phyloP scores from a whole-genome alignment of 108 stramenopile species.

The Conticribra guillardii region DNA sequence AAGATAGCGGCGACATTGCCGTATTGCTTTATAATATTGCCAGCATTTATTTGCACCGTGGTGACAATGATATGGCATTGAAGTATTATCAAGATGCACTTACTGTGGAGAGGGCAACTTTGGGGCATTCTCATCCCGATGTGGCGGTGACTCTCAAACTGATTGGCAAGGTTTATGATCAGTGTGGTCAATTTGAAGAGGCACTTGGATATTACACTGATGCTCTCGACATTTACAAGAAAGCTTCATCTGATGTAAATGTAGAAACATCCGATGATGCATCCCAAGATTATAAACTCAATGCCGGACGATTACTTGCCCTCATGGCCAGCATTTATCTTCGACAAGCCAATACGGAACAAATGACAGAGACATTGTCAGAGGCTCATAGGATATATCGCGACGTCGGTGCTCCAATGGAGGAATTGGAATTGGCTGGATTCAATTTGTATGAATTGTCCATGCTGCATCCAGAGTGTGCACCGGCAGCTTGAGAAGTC shows the following conservation, averaged over 20 bases:
- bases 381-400: conserved; percentile 49
- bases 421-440: conserved; percentile 45
- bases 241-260: conserved; percentile 1
- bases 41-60: conserved; percentile 59
- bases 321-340: conserved; percentile 58
- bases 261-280: neutral
- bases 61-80: conserved; percentile 49
- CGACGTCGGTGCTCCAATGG: conserved; percentile 28
- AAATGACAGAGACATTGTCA: conserved; percentile 18
- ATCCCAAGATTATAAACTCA: neutral
- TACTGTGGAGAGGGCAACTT: conserved; percentile 40
- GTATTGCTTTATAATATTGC: conserved; percentile 68
- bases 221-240: conserved; percentile 52
- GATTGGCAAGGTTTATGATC: conserved; percentile 64
- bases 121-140: conserved; percentile 55
- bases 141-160: conserved; percentile 61
- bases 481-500: conserved; percentile 38
- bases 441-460: conserved; percentile 55
- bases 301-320: conserved; percentile 1
- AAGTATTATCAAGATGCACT: conserved; percentile 61
- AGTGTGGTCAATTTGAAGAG: conserved; percentile 48
- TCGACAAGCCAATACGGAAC: conserved; percentile 38
- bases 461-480: conserved; percentile 50
- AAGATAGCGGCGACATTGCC: conserved; percentile 43
- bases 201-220: conserved; percentile 51